Conservation (phyloP, 371 early-diverging fungal species). For the Mucor plumbeus region DNA sequence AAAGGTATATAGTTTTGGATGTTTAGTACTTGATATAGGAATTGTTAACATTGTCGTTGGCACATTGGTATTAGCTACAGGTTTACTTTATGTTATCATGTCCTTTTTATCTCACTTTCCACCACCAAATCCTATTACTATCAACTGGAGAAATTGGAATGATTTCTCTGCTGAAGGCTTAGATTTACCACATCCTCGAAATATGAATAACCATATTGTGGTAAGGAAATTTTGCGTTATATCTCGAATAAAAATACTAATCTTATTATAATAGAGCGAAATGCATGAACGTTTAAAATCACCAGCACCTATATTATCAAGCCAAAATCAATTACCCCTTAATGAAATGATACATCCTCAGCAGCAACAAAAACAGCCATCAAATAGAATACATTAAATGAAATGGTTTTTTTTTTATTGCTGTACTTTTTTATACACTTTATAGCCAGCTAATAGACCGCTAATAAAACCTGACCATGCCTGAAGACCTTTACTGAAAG, state of each 20-base stretch:
- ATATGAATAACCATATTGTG: constrained; percentile 25
- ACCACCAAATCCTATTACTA: constrained; percentile 41
- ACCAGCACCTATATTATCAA: constrained; percentile 18
- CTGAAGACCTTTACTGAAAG: constrained; percentile 70
- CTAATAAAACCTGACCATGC: constrained; percentile 69
- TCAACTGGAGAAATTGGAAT: constrained; percentile 54
- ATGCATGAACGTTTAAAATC: constrained; percentile 26
- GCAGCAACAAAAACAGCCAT: not conserved
- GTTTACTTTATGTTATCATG: constrained; percentile 44
- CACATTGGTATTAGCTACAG: constrained; percentile 39
- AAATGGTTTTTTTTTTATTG: not conserved
- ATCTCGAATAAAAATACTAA: not conserved
- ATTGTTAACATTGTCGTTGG: constrained; percentile 46
- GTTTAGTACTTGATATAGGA: constrained; percentile 35
- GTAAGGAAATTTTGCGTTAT: constrained; percentile 9
- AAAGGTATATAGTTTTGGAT: constrained; percentile 39
- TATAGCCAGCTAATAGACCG: constrained; percentile 52
- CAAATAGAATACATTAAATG: not conserved
- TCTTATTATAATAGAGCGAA: constrained; percentile 19
- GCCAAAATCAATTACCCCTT: not conserved
- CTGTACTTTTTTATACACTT: not conserved
- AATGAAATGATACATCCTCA: constrained; percentile 18
- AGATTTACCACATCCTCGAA: constrained; percentile 39
- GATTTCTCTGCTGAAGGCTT: constrained; percentile 52
- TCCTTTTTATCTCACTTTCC: constrained; percentile 45